Evolutionary conservation across 2,329 filamentous ascomycete genomes (phyloP).

Genomic region (Fusarium sp.): DNA sequence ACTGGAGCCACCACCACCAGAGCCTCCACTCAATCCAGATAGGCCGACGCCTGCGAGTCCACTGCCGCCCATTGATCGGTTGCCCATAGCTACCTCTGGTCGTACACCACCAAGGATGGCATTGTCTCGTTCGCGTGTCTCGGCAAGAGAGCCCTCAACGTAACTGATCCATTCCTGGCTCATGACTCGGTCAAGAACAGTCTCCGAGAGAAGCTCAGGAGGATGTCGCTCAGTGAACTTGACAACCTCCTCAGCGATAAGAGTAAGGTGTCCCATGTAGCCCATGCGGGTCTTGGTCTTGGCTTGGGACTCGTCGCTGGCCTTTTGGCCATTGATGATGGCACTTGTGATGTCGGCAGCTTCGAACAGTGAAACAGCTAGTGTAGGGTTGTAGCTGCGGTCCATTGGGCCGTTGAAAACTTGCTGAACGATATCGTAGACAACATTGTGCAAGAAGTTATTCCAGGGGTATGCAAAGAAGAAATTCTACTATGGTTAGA

Average conservation of each 20-base stretch:
- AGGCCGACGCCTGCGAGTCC: constrained; percentile 64
- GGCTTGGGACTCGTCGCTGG: constrained; percentile 86
- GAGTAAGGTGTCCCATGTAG: constrained; percentile 97
- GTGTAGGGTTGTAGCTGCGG: constrained; percentile 87
- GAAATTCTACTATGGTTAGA: constrained; percentile 74
- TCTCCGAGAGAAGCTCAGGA: constrained; percentile 85
- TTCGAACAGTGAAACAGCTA: constrained; percentile 94
- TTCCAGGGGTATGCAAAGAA: constrained; percentile 99
- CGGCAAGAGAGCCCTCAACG: constrained; percentile 90
- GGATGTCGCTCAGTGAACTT: constrained; percentile 97
- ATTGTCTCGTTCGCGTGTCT: constrained; percentile 95
- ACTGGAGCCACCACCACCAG: constrained; percentile 64
- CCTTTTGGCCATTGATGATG: constrained; percentile 90
- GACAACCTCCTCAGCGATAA: constrained; percentile 98
- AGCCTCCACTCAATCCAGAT: constrained; percentile 56
- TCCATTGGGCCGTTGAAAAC: constrained; percentile 99
- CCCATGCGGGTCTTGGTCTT: constrained; percentile 91
- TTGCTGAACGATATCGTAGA: constrained; percentile 98
- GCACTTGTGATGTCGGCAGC: constrained; percentile 88
- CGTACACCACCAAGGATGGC: constrained; percentile 97
- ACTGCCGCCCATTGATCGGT: constrained; percentile 70
- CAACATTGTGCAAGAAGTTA: constrained; percentile 98
- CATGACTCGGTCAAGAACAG: constrained; percentile 89
- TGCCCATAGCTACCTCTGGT: constrained; percentile 88
- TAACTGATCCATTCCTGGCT: constrained; percentile 93